Evolutionary conservation across 768 basidiomycete genomes (phyloP).

Genomic region (Pulveroboletus ravenelii): DNA sequence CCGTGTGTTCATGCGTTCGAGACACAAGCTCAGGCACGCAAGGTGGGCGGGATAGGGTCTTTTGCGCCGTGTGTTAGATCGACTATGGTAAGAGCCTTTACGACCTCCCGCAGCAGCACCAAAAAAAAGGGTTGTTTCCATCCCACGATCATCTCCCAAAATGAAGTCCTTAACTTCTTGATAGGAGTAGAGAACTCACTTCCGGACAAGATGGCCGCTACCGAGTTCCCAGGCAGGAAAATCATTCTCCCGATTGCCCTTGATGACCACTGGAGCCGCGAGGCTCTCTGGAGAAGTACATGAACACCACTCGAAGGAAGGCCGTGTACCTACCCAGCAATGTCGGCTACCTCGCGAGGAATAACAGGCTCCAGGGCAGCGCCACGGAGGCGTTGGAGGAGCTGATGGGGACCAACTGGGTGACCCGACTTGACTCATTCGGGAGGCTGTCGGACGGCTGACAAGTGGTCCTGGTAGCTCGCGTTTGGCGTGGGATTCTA

Average conservation of each 20-base stretch:
- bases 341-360: constrained; percentile 58
- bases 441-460: not conserved
- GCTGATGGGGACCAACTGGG: constrained; percentile 17
- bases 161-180: constrained; percentile 39
- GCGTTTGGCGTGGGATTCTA: constrained; percentile 64
- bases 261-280: constrained; percentile 54
- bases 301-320: constrained; percentile 46
- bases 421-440: constrained; percentile 18
- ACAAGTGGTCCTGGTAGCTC: constrained; percentile 36
- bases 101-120: not conserved
- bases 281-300: constrained; percentile 49
- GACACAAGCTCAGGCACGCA: constrained; percentile 30
- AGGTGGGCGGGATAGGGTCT: constrained; percentile 35
- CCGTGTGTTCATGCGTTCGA: constrained; percentile 54
- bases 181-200: constrained; percentile 35
- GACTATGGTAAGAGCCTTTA: constrained; percentile 42
- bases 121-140: constrained; percentile 46
- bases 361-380: constrained; percentile 50
- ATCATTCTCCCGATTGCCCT: constrained; percentile 60
- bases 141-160: constrained; percentile 38
- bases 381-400: constrained; percentile 38
- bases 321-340: constrained; percentile 69
- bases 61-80: constrained; percentile 53
- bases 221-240: constrained; percentile 46
- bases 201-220: constrained; percentile 36